A percentile compares a stretch with the other conserved stretches of the same genome.
Evolutionary conservation across 306 rosid species (phyloP).

Genomic region (Leucaena leucocephala): DNA sequence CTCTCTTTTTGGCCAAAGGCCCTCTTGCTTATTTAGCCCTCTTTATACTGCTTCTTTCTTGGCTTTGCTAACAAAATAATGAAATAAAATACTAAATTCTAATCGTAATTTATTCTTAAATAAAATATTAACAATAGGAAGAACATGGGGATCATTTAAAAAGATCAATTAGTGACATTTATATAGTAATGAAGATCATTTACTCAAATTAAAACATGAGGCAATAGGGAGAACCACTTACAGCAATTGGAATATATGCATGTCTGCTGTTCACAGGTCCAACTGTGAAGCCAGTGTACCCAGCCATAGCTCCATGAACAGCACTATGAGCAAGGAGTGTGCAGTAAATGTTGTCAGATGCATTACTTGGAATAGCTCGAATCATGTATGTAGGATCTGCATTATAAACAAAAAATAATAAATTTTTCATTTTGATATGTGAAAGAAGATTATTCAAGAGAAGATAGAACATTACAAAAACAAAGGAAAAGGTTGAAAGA

Average conservation of each 20-base stretch:
- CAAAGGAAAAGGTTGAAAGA: neutral
- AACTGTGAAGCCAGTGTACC: conserved; percentile 87
- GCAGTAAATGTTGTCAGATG: conserved; percentile 91
- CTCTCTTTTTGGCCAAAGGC: neutral
- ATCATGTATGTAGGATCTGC: conserved; percentile 98
- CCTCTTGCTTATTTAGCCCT: neutral
- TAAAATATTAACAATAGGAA: too few relatives aligned
- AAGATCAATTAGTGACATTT: neutral
- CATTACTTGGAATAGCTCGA: conserved; percentile 97
- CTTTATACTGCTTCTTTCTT: neutral
- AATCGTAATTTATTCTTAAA: too few relatives aligned
- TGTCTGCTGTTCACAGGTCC: conserved; percentile 89
- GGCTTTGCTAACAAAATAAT: neutral
- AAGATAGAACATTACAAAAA: neutral
- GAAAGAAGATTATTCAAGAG: neutral
- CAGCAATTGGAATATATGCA: conserved; percentile 88
- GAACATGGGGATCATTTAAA: neutral
- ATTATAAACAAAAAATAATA: conserved; percentile 21
- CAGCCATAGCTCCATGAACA: conserved; percentile 98
- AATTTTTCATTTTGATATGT: neutral
- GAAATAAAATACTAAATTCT: too few relatives aligned
- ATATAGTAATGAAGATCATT: neutral
- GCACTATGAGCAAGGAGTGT: conserved; percentile 97
- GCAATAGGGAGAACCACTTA: conserved; percentile 53
- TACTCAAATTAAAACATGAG: conserved; percentile 22